Percentiles rank a stretch among this genome's conserved stretches.
Evolutionary conservation across 495 filamentous ascomycete species (phyloP).

Genomic region (Cairneyella variabilis): DNA sequence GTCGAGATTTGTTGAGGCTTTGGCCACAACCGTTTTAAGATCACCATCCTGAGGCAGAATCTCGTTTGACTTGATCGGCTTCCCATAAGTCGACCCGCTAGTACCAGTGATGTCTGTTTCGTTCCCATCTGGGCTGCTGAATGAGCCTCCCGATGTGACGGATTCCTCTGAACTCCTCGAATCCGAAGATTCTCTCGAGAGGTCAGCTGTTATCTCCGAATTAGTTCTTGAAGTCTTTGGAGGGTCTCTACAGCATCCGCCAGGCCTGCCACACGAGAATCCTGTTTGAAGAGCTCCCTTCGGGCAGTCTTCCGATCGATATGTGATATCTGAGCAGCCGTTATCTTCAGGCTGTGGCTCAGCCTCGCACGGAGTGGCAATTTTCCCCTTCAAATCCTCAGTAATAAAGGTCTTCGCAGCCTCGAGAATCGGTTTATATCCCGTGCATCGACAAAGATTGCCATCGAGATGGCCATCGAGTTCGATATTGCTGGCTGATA

Average conservation of each 20-base stretch:
- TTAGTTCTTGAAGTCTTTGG: slow-evolving; percentile 13
- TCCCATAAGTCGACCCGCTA: slow-evolving; percentile 25
- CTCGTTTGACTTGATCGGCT: slow-evolving; percentile 29
- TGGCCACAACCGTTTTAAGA: slow-evolving; percentile 7
- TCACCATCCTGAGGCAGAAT: background rate
- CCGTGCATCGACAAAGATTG: slow-evolving; percentile 39
- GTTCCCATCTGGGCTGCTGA: slow-evolving; percentile 12
- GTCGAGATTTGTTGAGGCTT: slow-evolving; percentile 16
- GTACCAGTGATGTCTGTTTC: slow-evolving; percentile 8
- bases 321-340: slow-evolving; percentile 7
- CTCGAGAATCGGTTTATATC: slow-evolving; percentile 39
- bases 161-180: background rate
- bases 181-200: slow-evolving; percentile 13
- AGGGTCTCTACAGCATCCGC: slow-evolving; percentile 36
- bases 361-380: slow-evolving; percentile 5
- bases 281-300: slow-evolving; percentile 1
- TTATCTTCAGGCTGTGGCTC: background rate
- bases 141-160: background rate
- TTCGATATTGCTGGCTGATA: slow-evolving; percentile 33
- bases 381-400: slow-evolving; percentile 37
- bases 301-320: slow-evolving; percentile 14
- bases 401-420: slow-evolving; percentile 47
- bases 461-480: slow-evolving; percentile 37
- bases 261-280: slow-evolving; percentile 33
- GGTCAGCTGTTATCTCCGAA: background rate